Base-by-base conservation (phyloP, 2,329 filamentous ascomycete genomes). In the Penicillium corylophilum region DNA sequence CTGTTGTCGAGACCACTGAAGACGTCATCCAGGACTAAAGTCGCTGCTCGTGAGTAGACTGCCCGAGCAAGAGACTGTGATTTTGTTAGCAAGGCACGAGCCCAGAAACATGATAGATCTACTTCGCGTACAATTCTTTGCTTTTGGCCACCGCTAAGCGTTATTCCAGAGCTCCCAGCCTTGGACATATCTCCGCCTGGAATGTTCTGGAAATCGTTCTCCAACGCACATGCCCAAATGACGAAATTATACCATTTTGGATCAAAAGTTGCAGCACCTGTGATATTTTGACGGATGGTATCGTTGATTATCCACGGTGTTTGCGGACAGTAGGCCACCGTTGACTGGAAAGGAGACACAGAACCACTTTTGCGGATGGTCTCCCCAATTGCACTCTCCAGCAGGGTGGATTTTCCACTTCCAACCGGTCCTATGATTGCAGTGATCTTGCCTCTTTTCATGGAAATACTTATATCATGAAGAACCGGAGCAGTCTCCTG, bases 21-120 rank as follows among this genome's bases (percentile, higher is more conserved):
- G n/a, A 72, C 69, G 55, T 78, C 75, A 55, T 78, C 76, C 7
- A 79, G 66, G n/a, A 79, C 62, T 15, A 77, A 53, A 9, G 75
- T 65, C 22, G 70, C 62, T 18, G 67, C 67, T 45, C 71, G 67
- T n/a, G 74, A 69, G 52, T 78, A 78, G 9, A 76, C 59, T 4
- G 74, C 73, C 48, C 76, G 62, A 8, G 75, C 76, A 12, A 78
- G 64, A 5, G 73, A 67, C 52, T 61, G 24, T 4, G 29, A 23
- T 26, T 13, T 12, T 9, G 24, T 49, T 9, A 49, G 46, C 16
- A 29, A 10, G 4, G n/a, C 23, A 26, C 6, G 36, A 24, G 8
- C 9, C 65, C n/a, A n/a, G n/a, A n/a, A n/a, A n/a, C n/a, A n/a
- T n/a, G n/a, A n/a, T n/a, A n/a, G n/a, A n/a, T n/a, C n/a, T n/a